phyloP scores from a whole-genome alignment of 2,329 filamentous ascomycete genomes.

The Cladophialophora bantiana region DNA sequence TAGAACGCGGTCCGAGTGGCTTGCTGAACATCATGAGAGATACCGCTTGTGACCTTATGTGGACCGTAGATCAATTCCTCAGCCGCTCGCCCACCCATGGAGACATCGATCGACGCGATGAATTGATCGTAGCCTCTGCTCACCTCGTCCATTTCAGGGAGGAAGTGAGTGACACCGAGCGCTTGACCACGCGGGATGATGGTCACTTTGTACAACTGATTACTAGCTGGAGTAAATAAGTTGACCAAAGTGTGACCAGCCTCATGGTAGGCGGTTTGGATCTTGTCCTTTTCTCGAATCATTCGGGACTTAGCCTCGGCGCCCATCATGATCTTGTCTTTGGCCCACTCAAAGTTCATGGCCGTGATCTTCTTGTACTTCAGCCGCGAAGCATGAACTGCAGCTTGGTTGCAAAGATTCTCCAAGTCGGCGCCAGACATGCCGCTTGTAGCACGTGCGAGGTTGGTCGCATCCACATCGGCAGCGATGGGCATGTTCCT shows the following conservation, averaged over 20 bases:
- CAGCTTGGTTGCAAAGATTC: conserved; percentile 95
- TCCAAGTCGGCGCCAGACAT: conserved; percentile 96
- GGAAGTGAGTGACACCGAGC: conserved; percentile 83
- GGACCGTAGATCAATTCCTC: conserved; percentile 90
- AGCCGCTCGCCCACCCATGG: conserved; percentile 83
- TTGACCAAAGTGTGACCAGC: conserved; percentile 92
- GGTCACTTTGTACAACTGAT: conserved; percentile 92
- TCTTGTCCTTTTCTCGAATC: conserved; percentile 88
- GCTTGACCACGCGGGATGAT: conserved; percentile 89
- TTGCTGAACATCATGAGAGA: conserved; percentile 78
- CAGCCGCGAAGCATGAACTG: conserved; percentile 89
- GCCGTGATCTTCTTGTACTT: conserved; percentile 78
- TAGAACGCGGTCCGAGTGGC: conserved; percentile 84
- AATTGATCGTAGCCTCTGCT: conserved; percentile 86
- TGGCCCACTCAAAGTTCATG: conserved; percentile 92
- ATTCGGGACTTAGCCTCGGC: conserved; percentile 89
- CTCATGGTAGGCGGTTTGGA: conserved; percentile 92
- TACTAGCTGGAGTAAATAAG: conserved; percentile 77
- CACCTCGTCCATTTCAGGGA: conserved; percentile 85
- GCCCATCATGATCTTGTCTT: conserved; percentile 97
- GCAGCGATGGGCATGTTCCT: conserved; percentile 82
- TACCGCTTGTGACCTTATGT: conserved; percentile 91
- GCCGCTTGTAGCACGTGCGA: conserved; percentile 87
- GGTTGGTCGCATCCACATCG: conserved; percentile 81
- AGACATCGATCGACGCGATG: conserved; percentile 77